Evolutionary conservation across 129 eudicot species (phyloP).

Genomic region (Logfia minima): DNA sequence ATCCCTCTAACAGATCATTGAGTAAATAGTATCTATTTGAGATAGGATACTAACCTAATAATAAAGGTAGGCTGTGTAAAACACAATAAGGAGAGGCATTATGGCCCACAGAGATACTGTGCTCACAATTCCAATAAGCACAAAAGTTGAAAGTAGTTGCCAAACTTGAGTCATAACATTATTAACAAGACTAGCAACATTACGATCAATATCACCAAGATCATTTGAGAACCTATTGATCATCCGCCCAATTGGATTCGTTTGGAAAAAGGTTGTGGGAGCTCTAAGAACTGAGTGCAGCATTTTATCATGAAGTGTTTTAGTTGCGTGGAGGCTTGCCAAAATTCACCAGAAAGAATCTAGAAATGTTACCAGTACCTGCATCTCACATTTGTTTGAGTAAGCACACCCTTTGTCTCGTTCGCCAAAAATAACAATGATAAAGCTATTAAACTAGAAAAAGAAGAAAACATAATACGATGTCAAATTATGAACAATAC

Average conservation of each 20-base stretch:
- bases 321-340: slow-evolving; percentile 88
- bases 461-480: neutral
- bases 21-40: neutral
- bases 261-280: slow-evolving; percentile 90
- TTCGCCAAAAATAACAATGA: no score
- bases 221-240: slow-evolving; percentile 96
- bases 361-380: slow-evolving; percentile 77
- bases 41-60: slow-evolving; percentile 65
- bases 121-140: slow-evolving; percentile 89
- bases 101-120: slow-evolving; percentile 96
- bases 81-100: slow-evolving; percentile 89
- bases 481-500: slow-evolving; percentile 1
- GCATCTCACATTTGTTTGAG: slow-evolving; percentile 20
- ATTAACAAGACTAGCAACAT: slow-evolving; percentile 68
- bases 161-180: slow-evolving; percentile 68
- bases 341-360: slow-evolving; percentile 93
- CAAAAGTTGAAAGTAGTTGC: slow-evolving; percentile 88
- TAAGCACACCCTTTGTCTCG: slow-evolving; percentile 3
- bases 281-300: slow-evolving; percentile 78
- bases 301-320: slow-evolving; percentile 78
- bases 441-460: neutral
- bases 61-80: slow-evolving; percentile 90
- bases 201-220: slow-evolving; percentile 86
- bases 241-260: slow-evolving; percentile 88
- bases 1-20: neutral